Evolutionary conservation across 441 rosid genomes (phyloP).

Genomic region (Arabidopsis hybrid): DNA sequence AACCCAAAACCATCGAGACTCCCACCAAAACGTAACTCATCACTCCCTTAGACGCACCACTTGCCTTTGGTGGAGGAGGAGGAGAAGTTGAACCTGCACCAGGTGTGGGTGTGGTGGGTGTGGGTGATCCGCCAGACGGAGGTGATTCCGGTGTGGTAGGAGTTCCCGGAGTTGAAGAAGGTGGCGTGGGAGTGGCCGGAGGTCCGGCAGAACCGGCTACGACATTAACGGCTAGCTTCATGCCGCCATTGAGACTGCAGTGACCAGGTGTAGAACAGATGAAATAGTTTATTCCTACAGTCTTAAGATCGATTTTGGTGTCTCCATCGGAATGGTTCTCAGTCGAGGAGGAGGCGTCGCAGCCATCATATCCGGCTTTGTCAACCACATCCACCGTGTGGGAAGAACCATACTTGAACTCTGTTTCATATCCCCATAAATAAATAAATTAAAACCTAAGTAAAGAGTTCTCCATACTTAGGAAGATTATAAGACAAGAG

Average conservation of each 20-base stretch:
- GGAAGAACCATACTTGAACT: conserved; percentile 51
- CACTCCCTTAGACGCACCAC: conserved; percentile 46
- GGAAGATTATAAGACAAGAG: no score
- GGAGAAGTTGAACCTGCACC: conserved; percentile 36
- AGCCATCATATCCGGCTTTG: conserved; percentile 51
- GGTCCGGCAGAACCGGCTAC: conserved; percentile 46
- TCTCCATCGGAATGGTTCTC: conserved; percentile 48
- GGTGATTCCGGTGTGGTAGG: conserved; percentile 38
- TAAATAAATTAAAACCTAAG: neutral
- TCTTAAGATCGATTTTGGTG: conserved; percentile 45
- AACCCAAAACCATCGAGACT: conserved; percentile 47
- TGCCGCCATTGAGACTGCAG: conserved; percentile 53
- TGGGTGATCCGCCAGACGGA: neutral
- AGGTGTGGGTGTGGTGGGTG: conserved; percentile 40
- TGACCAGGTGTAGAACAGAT: conserved; percentile 66
- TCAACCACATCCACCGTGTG: conserved; percentile 57
- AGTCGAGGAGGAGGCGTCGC: conserved; percentile 45
- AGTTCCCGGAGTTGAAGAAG: conserved; percentile 33
- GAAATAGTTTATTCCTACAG: conserved; percentile 53
- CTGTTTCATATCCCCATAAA: conserved; percentile 27
- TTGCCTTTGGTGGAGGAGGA: conserved; percentile 33
- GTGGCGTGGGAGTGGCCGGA: conserved; percentile 34
- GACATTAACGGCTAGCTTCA: conserved; percentile 66
- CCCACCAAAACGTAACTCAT: conserved; percentile 44
- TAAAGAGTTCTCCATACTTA: neutral